These are phyloP conservation scores for Aspergillus fijiensis DNA, from an alignment of 2,329 filamentous ascomycete genomes.

Conservation along the genomic window DNA sequence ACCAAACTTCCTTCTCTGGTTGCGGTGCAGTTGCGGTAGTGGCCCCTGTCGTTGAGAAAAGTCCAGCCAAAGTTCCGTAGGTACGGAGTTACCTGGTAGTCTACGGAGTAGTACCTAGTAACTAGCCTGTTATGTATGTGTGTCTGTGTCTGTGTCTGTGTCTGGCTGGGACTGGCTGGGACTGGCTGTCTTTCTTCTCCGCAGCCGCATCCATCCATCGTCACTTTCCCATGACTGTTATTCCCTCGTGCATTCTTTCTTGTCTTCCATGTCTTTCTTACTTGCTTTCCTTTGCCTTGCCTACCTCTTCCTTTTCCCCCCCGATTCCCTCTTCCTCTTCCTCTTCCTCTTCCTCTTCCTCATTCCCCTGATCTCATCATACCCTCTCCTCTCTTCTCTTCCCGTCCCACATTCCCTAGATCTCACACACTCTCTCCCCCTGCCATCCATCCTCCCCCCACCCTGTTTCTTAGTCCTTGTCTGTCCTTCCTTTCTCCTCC, in stretches of 20 bases:
- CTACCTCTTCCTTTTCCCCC: neutral
- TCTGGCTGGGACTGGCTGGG: too few species aligned
- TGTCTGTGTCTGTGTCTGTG: too few species aligned
- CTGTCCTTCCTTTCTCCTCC: neutral
- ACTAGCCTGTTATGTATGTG: too few species aligned
- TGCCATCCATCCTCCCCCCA: neutral
- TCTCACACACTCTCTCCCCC: conserved; percentile 1
- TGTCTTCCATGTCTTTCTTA: conserved; percentile 4
- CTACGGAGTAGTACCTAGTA: too few species aligned
- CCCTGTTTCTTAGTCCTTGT: neutral
- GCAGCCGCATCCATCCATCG: conserved; percentile 22
- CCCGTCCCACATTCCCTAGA: conserved; percentile 7
- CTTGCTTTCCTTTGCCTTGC: neutral
- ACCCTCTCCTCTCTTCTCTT: conserved; percentile 8
- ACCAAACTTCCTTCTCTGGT: neutral
- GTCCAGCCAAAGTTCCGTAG: conserved; percentile 6
- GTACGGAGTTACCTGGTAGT: neutral
- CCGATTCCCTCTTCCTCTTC: neutral
- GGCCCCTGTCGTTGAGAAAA: neutral
- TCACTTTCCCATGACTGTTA: conserved; percentile 9
- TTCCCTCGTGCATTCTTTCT: conserved; percentile 2
- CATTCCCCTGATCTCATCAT: conserved; percentile 6
- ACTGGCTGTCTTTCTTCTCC: conserved; percentile 16
- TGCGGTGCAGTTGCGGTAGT: neutral
- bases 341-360: neutral